Percentiles rank a stretch among this genome's conserved stretches.
These are phyloP conservation scores for Trichoderma endophyticum DNA, from an alignment of 2,329 filamentous ascomycete genomes.

Conservation along the genomic window DNA sequence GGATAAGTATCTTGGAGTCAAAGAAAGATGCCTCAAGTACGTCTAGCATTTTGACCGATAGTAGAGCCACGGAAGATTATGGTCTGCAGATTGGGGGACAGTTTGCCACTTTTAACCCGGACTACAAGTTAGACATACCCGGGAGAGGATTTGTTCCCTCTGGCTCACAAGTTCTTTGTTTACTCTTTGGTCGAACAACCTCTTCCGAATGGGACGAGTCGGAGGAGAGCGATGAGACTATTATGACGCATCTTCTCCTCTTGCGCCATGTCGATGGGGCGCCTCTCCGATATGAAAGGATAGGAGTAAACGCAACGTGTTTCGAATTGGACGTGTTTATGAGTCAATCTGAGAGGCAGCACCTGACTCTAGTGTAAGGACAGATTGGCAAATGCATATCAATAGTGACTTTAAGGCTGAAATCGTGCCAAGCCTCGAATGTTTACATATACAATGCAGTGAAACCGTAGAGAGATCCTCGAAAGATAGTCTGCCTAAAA, in stretches of 20 bases:
- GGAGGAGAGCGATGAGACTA: not conserved
- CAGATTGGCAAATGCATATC: not conserved
- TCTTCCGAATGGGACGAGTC: not conserved
- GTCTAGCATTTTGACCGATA: not conserved
- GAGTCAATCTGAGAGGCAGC: not conserved
- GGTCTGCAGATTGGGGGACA: not conserved
- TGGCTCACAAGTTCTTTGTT: slow-evolving; percentile 2
- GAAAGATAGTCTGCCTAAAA: not conserved
- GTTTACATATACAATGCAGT: not conserved
- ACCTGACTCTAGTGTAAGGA: not conserved
- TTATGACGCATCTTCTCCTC: not conserved
- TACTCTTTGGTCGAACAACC: slow-evolving; percentile 1
- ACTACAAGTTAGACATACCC: slow-evolving; percentile 1
- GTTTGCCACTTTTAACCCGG: not conserved
- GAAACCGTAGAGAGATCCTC: not conserved
- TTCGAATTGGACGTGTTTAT: slow-evolving; percentile 8
- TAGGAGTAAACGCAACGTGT: not conserved
- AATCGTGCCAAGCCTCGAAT: not conserved
- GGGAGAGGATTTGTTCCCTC: not conserved
- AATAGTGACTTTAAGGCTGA: not conserved
- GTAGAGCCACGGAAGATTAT: not conserved
- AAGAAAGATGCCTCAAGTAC: not conserved
- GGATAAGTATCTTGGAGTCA: not conserved
- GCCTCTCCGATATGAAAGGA: not conserved
- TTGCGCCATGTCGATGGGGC: not conserved